Evolutionary conservation across 805 yeast genomes (phyloP), one percentile per base, ranked within the genome.

Genomic region (Pichia exigua): DNA sequence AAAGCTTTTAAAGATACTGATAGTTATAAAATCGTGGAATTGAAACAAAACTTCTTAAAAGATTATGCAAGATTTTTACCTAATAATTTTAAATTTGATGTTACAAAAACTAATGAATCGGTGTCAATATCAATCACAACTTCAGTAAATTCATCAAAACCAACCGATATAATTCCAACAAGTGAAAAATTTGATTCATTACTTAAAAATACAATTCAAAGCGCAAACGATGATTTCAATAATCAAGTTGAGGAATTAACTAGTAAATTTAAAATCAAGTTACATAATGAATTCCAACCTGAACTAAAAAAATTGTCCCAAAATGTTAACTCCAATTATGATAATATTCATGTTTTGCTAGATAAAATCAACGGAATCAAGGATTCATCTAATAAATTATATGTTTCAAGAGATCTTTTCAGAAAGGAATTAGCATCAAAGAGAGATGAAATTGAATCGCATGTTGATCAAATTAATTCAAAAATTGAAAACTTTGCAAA

Each of bases 361-460:
- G 51, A 56, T 30, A 59, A 59, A 4, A 62, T 69, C 44, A 63
- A 64, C 47, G 43, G 51, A 40, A 28, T 49, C 28, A 47, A 39
- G 12, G 56, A 57, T 32, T 26, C 46, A 3, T 47, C 49, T 3
- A 54, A 46, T 35, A 41, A 57, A n/a, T 35, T 41, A 12, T 72
- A 69, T 54, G 70, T 79, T 32, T 63, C 77, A 1, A 69, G 84
- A 59, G 73, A 75, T 55, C 73, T 70, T 39, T 65, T 73, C 59
- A 74, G 83, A 63, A 77, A 73, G 47, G 54, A 62, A 24, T 67
- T 79, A 46, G 59, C 65, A 9, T 60, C 62, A 17, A 61, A 69
- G 22, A 61, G 68, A n/a, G 58, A 56, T 1, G 52, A 57, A 5
- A 56, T 76, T 42, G 62, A 66, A 26, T 55, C 49, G 0, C 56